These are phyloP conservation scores for Alternaria postmessia DNA, from an alignment of 2,329 filamentous ascomycete genomes.

Conservation along the genomic window DNA sequence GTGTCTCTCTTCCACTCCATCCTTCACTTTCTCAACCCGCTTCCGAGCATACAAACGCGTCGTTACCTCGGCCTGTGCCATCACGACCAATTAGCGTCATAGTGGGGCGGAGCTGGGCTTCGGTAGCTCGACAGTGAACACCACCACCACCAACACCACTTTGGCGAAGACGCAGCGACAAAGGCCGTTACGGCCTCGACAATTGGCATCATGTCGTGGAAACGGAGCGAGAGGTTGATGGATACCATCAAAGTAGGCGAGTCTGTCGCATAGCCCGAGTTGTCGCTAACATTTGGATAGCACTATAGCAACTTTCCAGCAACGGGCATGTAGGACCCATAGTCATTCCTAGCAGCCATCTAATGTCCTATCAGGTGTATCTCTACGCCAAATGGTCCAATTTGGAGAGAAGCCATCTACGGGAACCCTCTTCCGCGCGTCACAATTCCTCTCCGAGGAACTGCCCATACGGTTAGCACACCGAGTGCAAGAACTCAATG, in stretches of 20 bases:
- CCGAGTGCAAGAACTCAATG: slow-evolving; percentile 91
- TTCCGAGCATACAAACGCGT: slow-evolving; percentile 10
- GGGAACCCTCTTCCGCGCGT: slow-evolving; percentile 94
- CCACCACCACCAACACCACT: slow-evolving; percentile 25
- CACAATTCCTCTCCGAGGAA: slow-evolving; percentile 98
- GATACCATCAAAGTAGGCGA: slow-evolving; percentile 77
- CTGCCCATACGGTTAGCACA: slow-evolving; percentile 96
- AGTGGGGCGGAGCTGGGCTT: slow-evolving; percentile 38
- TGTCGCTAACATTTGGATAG: slow-evolving; percentile 40
- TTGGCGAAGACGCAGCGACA: slow-evolving; percentile 43
- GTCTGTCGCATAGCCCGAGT: slow-evolving; percentile 7
- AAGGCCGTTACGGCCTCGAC: slow-evolving; percentile 47
- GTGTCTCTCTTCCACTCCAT: slow-evolving; percentile 6
- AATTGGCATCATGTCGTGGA: slow-evolving; percentile 83
- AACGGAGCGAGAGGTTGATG: slow-evolving; percentile 87
- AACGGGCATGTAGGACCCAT: slow-evolving; percentile 88
- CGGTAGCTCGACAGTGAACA: slow-evolving; percentile 19
- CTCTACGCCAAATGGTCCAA: slow-evolving; percentile 98
- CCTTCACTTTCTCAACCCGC: slow-evolving; percentile 8
- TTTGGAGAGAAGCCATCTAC: slow-evolving; percentile 92
- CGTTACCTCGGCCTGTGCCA: slow-evolving; percentile 41
- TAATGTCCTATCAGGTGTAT: slow-evolving; percentile 55
- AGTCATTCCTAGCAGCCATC: slow-evolving; percentile 10
- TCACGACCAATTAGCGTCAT: slow-evolving; percentile 42
- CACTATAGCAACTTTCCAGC: slow-evolving; percentile 98